Percentiles rank a stretch among this genome's conserved stretches.
These are phyloP conservation scores for Pseudopediastrum boryanum DNA, from an alignment of 139 green algal genomes.

Conservation along the genomic window DNA sequence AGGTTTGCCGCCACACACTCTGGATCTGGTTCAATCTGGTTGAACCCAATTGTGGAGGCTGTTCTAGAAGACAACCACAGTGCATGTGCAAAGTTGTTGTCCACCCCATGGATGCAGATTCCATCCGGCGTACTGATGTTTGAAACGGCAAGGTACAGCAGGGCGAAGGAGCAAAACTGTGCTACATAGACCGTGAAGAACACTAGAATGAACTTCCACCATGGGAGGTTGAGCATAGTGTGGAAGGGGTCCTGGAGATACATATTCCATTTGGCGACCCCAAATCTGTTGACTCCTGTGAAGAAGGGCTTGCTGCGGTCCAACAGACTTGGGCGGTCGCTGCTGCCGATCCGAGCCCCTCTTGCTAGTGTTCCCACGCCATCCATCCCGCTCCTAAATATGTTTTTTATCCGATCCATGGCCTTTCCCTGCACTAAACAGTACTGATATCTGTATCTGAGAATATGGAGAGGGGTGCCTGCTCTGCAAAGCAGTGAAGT, in stretches of 20 bases:
- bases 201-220: constrained; percentile 54
- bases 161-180: constrained; percentile 28
- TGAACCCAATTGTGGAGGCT: constrained; percentile 62
- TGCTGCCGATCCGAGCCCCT: too few species aligned
- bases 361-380: too few species aligned
- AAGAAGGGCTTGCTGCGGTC: constrained; percentile 49
- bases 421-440: too few species aligned
- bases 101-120: constrained; percentile 41
- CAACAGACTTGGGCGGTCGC: constrained; percentile 18
- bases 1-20: constrained; percentile 56
- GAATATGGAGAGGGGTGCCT: too few species aligned
- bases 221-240: constrained; percentile 59
- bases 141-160: constrained; percentile 38
- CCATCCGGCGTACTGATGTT: too few species aligned
- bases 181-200: constrained; percentile 58
- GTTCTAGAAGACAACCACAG: constrained; percentile 60
- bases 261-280: constrained; percentile 26
- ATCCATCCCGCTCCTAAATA: too few species aligned
- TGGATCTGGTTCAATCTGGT: constrained; percentile 48
- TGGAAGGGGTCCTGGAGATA: constrained; percentile 59
- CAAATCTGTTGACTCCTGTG: constrained; percentile 56
- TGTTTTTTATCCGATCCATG: too few species aligned
- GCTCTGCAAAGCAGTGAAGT: too few species aligned
- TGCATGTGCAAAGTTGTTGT: constrained; percentile 49
- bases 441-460: too few species aligned